Percentiles rank a stretch among this genome's conserved stretches.
phyloP scores from a whole-genome alignment of 2,329 filamentous ascomycete genomes.

The Monascus ruber region DNA sequence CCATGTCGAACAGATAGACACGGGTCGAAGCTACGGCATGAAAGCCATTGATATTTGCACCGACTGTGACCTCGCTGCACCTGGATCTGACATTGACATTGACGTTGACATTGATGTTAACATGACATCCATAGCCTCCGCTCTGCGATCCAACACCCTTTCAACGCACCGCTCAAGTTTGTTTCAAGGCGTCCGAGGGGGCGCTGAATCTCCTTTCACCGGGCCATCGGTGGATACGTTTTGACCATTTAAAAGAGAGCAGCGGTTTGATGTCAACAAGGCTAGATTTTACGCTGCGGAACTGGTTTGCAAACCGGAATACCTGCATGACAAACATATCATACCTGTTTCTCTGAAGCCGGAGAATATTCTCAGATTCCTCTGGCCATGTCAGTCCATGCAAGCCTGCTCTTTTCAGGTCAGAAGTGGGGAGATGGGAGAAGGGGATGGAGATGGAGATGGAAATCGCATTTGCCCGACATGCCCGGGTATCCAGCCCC shows the following conservation, averaged over 20 bases:
- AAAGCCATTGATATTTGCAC: no score
- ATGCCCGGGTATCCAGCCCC: conserved; percentile 6
- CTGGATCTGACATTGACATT: no score
- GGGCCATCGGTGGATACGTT: conserved; percentile 8
- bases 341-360: conserved; percentile 5
- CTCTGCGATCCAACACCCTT: conserved; percentile 7
- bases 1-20: no score
- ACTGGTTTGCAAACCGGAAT: conserved; percentile 8
- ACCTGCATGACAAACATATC: conserved; percentile 7
- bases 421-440: conserved; percentile 1
- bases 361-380: conserved; percentile 8
- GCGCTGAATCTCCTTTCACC: conserved; percentile 6
- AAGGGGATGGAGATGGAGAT: background rate
- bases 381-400: conserved; percentile 8
- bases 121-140: conserved; percentile 1
- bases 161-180: conserved; percentile 6
- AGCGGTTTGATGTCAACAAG: conserved; percentile 3
- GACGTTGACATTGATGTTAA: background rate
- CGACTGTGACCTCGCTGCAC: no score
- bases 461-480: conserved; percentile 3
- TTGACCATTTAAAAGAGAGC: conserved; percentile 6
- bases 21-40: no score
- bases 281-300: conserved; percentile 7
- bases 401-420: conserved; percentile 5
- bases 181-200: conserved; percentile 4